Base-by-base conservation (phyloP, 768 basidiomycete species). In the Suillus tomentosus region DNA sequence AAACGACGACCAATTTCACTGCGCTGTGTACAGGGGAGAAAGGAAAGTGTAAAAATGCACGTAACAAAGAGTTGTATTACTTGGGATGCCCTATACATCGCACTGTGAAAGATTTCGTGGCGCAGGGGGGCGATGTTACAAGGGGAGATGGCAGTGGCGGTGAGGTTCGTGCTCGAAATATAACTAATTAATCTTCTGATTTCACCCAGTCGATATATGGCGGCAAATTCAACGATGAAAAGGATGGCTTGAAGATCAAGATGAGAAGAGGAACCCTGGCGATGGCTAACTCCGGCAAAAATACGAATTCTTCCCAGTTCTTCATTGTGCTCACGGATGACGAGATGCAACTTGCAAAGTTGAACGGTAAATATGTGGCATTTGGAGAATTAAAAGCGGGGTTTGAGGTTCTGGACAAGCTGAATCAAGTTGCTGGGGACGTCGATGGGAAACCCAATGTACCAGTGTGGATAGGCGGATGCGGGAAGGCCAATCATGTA, bases 101-200 rank as follows among this genome's bases (percentile, higher is more conserved):
- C 11, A 75, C 83, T 67, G 79, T 81, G 53, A 75, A 77, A 65
- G 83, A 76, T 15, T 86, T 84, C 59, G 76, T 85, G 5, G 80
- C 81, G 1, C 84, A 87, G 67, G 81, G 81, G n/a, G 84, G 84
- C 7, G 84, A 86, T 67, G 74, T 85, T 45, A 84, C 83, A 24
- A 70, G 84, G 51, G 78, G 79, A 6, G 85, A 85, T 67, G 85
- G 84, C 40, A 80, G 77, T 59, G 82, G 84, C 1, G 85, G 85
- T 15, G 84, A 86, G 80, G 80, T 85, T 71, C 66, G 74, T 73
- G 47, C 50, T 50, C 36, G 24, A 58, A 42, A 40, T 58, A 43
- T 61, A 47, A 61, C 50, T 37, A 45, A 37, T 37, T 37, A 36
- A 19, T 45, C 42, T 36, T 51, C 57, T 56, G 24, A 63, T 58